These are phyloP conservation scores for Entamoeba histolytica DNA, from an alignment of 208 protist genomes.

Conservation along the genomic window DNA sequence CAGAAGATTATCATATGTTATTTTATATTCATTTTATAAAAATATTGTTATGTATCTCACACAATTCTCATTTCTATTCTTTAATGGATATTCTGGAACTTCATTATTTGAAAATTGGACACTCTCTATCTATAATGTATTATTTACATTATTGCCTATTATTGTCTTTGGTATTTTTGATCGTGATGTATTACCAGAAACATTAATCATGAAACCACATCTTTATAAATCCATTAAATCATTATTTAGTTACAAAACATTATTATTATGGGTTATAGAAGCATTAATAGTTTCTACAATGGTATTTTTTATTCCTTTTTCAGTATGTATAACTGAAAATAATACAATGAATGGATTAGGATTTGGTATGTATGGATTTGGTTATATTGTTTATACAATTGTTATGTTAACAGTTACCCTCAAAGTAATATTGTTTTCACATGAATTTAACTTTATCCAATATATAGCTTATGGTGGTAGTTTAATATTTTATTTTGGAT, in stretches of 20 bases:
- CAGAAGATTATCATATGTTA: background rate
- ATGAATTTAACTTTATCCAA: background rate
- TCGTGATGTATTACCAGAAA: background rate
- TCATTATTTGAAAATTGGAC: conserved; percentile 4
- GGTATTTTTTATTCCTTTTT: background rate
- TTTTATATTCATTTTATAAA: conserved; percentile 14
- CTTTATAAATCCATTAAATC: background rate
- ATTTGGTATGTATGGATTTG: background rate
- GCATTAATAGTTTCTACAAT: background rate
- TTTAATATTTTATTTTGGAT: background rate
- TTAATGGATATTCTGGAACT: conserved; percentile 7
- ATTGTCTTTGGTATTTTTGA: background rate
- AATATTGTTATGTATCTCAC: conserved; percentile 4
- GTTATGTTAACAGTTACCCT: background rate
- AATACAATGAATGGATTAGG: background rate
- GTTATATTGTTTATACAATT: background rate
- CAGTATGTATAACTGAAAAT: background rate
- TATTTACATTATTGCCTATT: background rate
- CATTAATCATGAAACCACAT: background rate
- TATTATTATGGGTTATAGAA: background rate
- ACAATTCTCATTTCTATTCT: conserved; percentile 1
- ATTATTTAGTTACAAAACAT: background rate
- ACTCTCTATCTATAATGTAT: background rate
- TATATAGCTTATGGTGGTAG: background rate
- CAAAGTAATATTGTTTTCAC: background rate